Evolutionary conservation across 768 basidiomycete genomes (phyloP).

Genomic region (Leucocoprinus birnbaumii): DNA sequence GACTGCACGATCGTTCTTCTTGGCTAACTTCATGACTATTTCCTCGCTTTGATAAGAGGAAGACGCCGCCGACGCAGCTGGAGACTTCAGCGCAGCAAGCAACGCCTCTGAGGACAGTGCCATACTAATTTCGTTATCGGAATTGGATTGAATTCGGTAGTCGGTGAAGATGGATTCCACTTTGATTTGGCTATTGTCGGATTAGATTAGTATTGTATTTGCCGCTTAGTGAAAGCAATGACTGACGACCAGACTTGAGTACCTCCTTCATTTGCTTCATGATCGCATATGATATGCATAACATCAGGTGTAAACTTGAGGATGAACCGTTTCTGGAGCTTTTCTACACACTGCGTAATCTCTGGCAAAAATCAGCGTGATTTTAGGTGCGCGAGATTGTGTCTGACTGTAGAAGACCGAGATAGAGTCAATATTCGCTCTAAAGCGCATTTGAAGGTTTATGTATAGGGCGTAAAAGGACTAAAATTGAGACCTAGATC

Average conservation of each 20-base stretch:
- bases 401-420: conserved; percentile 32
- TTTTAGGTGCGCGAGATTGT: not conserved
- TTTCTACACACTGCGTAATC: conserved; percentile 80
- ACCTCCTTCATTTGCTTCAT: conserved; percentile 75
- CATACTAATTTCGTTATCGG: conserved; percentile 77
- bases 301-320: conserved; percentile 73
- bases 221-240: not conserved
- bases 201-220: not conserved
- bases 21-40: conserved; percentile 80
- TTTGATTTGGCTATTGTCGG: conserved; percentile 51
- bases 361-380: conserved; percentile 35
- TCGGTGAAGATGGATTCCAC: conserved; percentile 65
- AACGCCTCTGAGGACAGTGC: conserved; percentile 73
- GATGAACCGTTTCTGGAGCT: conserved; percentile 80
- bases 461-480: not conserved
- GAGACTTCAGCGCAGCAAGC: conserved; percentile 68
- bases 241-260: conserved; percentile 78
- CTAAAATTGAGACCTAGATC: not conserved
- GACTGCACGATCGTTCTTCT: conserved; percentile 79
- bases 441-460: conserved; percentile 26
- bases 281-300: conserved; percentile 83
- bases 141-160: conserved; percentile 87
- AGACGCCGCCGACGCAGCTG: conserved; percentile 41
- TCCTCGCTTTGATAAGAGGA: conserved; percentile 55
- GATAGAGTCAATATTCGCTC: conserved; percentile 28